Evolutionary conservation across 257 asterid genomes (phyloP), one percentile per base, ranked within the genome.

Genomic region (Solanum pennellii): DNA sequence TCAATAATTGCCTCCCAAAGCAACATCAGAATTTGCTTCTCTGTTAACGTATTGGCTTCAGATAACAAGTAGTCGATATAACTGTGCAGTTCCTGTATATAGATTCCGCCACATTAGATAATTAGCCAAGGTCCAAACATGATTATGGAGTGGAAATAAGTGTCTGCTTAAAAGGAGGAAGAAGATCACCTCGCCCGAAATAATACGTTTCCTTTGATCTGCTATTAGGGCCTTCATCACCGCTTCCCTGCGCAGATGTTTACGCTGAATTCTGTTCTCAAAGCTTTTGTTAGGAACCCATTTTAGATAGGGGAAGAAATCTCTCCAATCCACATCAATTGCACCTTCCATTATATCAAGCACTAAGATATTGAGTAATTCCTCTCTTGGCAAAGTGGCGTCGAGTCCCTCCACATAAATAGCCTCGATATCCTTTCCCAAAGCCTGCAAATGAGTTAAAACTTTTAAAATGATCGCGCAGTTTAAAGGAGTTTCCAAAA

Each of bases 241-340:
- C 11, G 94, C 94, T 84, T 87, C 90, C 85, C 98, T 89, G 7
- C 88, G 89, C 69, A 52, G 33, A 89, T 92, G 42, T 93, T 93
- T 90, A 27, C 35, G 90, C 77, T 88, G 89, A 37, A 97, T 77
- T 87, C 88, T 95, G 10, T 86, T 82, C 79, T 95, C 96, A 45
- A 97, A 93, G 71, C 87, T 77, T 86, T 87, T 90, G 89, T 97
- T 96, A 5, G 99, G 99, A 80, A 94, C 79, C 99, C 98, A 97
- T 84, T 90, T 93, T n/a, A 97, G 86, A 82, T 92, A 94, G 0
- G 98, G 98, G 90, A 97, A 97, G 85, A 96, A 97, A 86, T 97
- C 99, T 85, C 99, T 93, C 99, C 99, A 97, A 60, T 97, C 99
- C 60, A 97, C 99, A 69, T 97, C 99, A 80, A 95, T 92, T 49